Percentiles rank a stretch among this genome's conserved stretches.
These are phyloP conservation scores for Corrigiola litoralis DNA, from an alignment of 179 eudicot species.

Conservation along the genomic window DNA sequence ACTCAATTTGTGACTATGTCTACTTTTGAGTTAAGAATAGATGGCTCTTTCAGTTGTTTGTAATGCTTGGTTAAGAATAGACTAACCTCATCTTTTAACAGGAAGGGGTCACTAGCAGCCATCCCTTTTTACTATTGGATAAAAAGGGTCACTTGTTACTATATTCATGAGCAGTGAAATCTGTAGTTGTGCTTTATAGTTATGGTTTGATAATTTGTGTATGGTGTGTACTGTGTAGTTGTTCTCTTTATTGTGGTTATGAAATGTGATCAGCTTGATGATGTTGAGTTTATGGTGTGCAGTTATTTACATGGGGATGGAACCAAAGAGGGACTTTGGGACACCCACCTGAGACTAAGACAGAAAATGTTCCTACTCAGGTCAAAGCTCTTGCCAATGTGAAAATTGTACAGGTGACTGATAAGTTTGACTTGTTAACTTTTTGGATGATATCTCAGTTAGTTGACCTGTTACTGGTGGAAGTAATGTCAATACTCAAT, in stretches of 20 bases:
- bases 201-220: background rate
- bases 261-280: background rate
- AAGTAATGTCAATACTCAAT: conserved; percentile 11
- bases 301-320: conserved; percentile 99
- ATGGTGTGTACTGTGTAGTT: too few species aligned
- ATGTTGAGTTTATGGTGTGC: conserved; percentile 5
- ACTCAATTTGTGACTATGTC: too few species aligned
- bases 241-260: too few species aligned
- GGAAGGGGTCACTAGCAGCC: too few species aligned
- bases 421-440: background rate
- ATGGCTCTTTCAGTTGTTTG: too few species aligned
- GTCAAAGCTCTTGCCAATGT: conserved; percentile 82
- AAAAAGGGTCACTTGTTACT: too few species aligned
- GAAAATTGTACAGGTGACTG: conserved; percentile 81
- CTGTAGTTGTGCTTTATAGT: background rate
- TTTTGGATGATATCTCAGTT: background rate
- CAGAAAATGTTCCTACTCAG: conserved; percentile 85
- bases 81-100: too few species aligned
- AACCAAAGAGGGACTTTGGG: conserved; percentile 98
- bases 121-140: too few species aligned
- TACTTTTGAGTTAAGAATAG: too few species aligned
- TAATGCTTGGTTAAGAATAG: too few species aligned
- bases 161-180: too few species aligned
- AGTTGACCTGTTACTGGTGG: background rate
- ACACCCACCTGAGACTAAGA: conserved; percentile 80